Base-by-base conservation (phyloP, 352 stramenopile species). In the Globisporangium spiculum region DNA sequence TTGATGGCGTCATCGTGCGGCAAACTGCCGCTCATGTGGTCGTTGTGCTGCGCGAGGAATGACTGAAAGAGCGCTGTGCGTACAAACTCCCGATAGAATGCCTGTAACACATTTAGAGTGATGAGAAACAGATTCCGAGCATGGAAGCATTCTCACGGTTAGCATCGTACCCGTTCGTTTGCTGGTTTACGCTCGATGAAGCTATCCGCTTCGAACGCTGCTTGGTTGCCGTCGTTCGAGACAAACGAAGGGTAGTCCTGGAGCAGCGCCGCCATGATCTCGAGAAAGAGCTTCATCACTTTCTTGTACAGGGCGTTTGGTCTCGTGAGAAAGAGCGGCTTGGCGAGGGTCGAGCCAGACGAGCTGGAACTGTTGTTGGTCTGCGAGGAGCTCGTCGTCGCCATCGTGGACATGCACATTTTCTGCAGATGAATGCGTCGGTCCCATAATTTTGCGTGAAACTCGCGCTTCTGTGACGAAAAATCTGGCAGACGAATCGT, bases 351-450 rank as follows among this genome's bases (percentile, higher is more conserved):
- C 6, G 52, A 48, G 52, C 36, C 50, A 18, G 18, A 16, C 7
- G 18, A 16, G 48, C 48, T 56, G 48, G 10, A 16, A 12, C 55
- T 20, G 24, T 20, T 41, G 3, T 1, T 44, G 1, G 20, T 22
- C 41, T 6, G 12, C 38, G 52, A 44, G 8, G 60, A n/a, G n/a
- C 34, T 41, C 2, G 30, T 32, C 0, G 41, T 58, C 4, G 63
- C 36, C 12, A 66, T 48, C 8, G n/a, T 44, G 41, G 62, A 63
- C 61, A 84, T 69, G 44, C 73, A 78, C 60, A 71, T 70, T 66
- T 88, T 84, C 69, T 88, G 79, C 1, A 88, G 65, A 16, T 81
- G 74, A 34, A 84, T 75, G 8, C 79, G 77, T 5, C 79, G 77
- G 7, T 85, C 76, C 77, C 75, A 83, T 6, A 88, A 57, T 38